These are phyloP conservation scores for Arthrobotrys entomopaga DNA, from an alignment of 2,329 filamentous ascomycete species.

Conservation along the genomic window DNA sequence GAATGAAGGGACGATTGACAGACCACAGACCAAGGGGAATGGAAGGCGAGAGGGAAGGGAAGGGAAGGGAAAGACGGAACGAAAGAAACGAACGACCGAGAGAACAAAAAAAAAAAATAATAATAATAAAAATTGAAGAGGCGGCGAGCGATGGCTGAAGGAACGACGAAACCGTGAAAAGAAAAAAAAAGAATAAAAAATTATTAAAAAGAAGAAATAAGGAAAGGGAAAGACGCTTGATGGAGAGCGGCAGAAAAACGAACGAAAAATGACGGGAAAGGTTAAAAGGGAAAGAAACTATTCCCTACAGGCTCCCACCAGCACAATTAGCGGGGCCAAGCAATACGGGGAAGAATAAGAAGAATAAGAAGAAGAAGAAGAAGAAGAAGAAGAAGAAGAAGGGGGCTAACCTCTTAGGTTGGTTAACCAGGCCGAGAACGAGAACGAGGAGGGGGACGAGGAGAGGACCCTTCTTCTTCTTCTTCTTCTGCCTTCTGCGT, in stretches of 20 bases:
- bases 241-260: conserved; percentile 16
- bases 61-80: background rate
- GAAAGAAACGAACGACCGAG: background rate
- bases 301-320: too few relatives aligned
- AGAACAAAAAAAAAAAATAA: too few relatives aligned
- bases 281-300: conserved; percentile 10
- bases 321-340: too few relatives aligned
- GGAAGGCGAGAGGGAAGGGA: background rate
- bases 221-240: conserved; percentile 10
- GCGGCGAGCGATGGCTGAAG: conserved; percentile 1
- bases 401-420: too few relatives aligned
- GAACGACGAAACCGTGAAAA: conserved; percentile 10
- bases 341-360: too few relatives aligned
- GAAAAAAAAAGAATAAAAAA: conserved; percentile 13
- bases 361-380: too few relatives aligned
- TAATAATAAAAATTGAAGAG: conserved; percentile 9
- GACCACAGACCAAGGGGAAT: conserved; percentile 2
- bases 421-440: too few relatives aligned
- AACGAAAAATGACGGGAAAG: conserved; percentile 24
- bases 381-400: too few relatives aligned
- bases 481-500: too few relatives aligned
- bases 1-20: background rate
- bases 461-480: background rate
- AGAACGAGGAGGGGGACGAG: background rate
- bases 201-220: conserved; percentile 7